A percentile compares a stretch with the other conserved stretches of the same genome.
phyloP scores from a whole-genome alignment of 2,329 filamentous ascomycete genomes.

The Niveomyces coronatus region DNA sequence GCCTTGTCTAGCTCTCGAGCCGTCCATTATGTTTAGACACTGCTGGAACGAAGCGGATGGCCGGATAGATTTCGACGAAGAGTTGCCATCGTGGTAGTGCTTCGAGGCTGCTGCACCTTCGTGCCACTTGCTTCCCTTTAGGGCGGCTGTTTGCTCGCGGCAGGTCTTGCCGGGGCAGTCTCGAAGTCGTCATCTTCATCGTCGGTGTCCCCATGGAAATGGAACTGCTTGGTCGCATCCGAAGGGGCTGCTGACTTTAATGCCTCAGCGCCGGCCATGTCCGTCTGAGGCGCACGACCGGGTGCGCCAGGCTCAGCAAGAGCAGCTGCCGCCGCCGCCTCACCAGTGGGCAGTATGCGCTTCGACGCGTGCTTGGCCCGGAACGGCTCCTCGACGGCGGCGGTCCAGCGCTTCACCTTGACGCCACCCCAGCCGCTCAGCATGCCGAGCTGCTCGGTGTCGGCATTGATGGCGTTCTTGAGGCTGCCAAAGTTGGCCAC shows the following conservation, averaged over 20 bases:
- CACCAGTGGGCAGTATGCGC: conserved; percentile 18
- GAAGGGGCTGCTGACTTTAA: not conserved
- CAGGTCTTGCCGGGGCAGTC: conserved; percentile 38
- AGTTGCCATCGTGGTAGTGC: no score
- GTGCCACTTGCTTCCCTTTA: no score
- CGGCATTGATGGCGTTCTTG: conserved; percentile 75
- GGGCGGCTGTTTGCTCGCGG: conserved; percentile 38
- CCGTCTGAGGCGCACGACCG: conserved; percentile 15
- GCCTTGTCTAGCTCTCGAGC: no score
- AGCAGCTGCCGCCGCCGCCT: not conserved
- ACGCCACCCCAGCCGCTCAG: conserved; percentile 93
- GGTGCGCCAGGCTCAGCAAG: conserved; percentile 5
- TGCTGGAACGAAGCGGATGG: no score
- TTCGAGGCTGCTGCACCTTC: no score
- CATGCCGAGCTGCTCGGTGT: conserved; percentile 71
- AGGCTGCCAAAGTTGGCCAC: conserved; percentile 90
- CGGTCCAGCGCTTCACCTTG: conserved; percentile 82
- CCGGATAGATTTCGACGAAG: not conserved
- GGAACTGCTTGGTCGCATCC: conserved; percentile 22
- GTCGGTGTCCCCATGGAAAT: conserved; percentile 28
- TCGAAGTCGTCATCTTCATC: conserved; percentile 40
- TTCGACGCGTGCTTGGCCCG: conserved; percentile 61
- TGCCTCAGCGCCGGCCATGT: not conserved
- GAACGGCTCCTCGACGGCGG: conserved; percentile 76
- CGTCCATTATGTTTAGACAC: no score